phyloP scores from a whole-genome alignment of 2,329 filamentous ascomycete species.

The Cercospora berteroae region DNA sequence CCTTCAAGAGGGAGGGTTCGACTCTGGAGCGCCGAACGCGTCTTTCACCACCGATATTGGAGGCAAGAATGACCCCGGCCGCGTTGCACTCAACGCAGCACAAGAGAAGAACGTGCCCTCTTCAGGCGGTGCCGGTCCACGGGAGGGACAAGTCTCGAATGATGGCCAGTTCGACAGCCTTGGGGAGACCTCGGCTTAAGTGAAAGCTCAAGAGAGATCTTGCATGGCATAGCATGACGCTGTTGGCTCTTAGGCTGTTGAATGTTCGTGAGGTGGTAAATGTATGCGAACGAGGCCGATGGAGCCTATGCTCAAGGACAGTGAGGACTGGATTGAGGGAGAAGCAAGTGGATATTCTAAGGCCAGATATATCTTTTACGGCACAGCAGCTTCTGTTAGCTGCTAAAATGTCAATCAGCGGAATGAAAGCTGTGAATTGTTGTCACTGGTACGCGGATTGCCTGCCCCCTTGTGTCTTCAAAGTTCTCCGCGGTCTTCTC shows the following conservation, averaged over 20 bases:
- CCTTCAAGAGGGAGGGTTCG: constrained; percentile 35
- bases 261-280: background rate
- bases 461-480: background rate
- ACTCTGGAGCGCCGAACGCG: constrained; percentile 45
- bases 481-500: background rate
- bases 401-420: background rate
- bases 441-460: background rate
- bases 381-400: background rate
- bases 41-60: constrained; percentile 56
- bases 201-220: background rate
- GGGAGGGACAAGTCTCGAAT: constrained; percentile 19
- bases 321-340: background rate
- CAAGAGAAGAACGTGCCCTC: constrained; percentile 37
- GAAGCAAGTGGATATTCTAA: background rate
- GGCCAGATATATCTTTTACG: background rate
- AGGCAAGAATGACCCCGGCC: constrained; percentile 54
- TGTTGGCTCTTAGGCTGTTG: background rate
- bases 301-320: background rate
- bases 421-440: background rate
- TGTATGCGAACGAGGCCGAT: background rate
- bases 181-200: constrained; percentile 5
- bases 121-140: constrained; percentile 34
- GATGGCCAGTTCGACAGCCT: constrained; percentile 27
- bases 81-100: constrained; percentile 43
- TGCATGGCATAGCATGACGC: background rate